Evolutionary conservation across 352 stramenopile species (phyloP).

Genomic region (Globisporangium spiculum): DNA sequence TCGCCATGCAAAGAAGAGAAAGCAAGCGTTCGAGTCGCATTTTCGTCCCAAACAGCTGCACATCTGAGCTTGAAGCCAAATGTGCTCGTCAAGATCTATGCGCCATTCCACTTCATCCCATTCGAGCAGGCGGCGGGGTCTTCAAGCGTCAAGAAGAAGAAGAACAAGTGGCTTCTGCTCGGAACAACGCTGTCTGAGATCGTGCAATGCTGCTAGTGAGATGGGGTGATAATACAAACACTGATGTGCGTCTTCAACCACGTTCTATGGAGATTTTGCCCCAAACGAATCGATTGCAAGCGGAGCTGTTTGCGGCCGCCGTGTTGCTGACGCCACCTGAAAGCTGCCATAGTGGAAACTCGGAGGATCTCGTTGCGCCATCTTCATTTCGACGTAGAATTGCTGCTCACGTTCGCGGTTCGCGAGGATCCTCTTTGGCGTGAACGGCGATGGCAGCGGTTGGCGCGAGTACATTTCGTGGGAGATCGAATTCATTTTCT

Average conservation of each 20-base stretch:
- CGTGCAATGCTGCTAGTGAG: slow-evolving; percentile 12
- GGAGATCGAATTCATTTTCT: not conserved
- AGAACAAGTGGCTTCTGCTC: slow-evolving; percentile 39
- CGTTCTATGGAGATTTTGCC: slow-evolving; percentile 5
- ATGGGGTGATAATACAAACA: not conserved
- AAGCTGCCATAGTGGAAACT: slow-evolving; percentile 15
- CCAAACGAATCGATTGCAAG: slow-evolving; percentile 4
- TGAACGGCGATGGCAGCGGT: slow-evolving; percentile 14
- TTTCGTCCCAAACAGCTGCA: slow-evolving; percentile 26
- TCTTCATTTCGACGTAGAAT: slow-evolving; percentile 21
- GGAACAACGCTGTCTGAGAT: slow-evolving; percentile 48
- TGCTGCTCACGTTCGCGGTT: slow-evolving; percentile 18
- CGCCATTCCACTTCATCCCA: slow-evolving; percentile 57
- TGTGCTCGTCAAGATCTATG: slow-evolving; percentile 43
- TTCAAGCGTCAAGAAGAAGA: slow-evolving; percentile 4
- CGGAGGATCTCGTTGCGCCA: slow-evolving; percentile 8
- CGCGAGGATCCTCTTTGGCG: not conserved
- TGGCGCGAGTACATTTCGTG: slow-evolving; percentile 11
- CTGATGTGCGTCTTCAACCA: not conserved
- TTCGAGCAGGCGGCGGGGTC: slow-evolving; percentile 23
- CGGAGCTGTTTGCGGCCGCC: slow-evolving; percentile 14
- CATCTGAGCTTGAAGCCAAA: slow-evolving; percentile 29
- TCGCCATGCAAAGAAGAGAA: slow-evolving; percentile 6
- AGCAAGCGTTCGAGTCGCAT: slow-evolving; percentile 31
- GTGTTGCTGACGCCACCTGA: not conserved